phyloP scores from a whole-genome alignment of 768 basidiomycete species.

The Termitomyces titanicus region DNA sequence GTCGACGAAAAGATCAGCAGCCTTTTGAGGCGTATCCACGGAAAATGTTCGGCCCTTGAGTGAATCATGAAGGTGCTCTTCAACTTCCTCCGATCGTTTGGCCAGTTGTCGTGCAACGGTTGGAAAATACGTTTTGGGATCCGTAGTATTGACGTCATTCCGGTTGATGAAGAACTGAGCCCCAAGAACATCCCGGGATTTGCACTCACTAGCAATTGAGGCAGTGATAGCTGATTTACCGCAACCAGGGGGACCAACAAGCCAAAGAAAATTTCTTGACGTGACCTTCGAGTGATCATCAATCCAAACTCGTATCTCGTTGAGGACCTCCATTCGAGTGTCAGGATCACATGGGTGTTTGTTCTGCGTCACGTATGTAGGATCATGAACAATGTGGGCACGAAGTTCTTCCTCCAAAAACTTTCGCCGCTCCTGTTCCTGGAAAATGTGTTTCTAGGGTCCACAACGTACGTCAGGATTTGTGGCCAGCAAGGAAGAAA shows the following conservation, averaged over 20 bases:
- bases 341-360: neutral
- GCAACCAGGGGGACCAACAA: constrained; percentile 6
- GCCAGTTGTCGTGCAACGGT: neutral
- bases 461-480: neutral
- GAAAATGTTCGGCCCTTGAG: constrained; percentile 6
- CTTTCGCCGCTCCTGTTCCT: neutral
- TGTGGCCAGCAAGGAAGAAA: neutral
- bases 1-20: constrained; percentile 12
- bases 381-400: neutral
- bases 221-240: constrained; percentile 12
- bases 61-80: neutral
- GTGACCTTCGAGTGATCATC: neutral
- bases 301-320: neutral
- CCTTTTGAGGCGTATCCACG: constrained; percentile 8
- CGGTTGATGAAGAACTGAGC: constrained; percentile 10
- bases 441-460: neutral
- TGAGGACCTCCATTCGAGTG: neutral
- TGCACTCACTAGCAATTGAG: constrained; percentile 6
- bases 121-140: neutral
- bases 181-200: neutral
- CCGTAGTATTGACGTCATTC: constrained; percentile 1
- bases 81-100: neutral
- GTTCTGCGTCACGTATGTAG: neutral
- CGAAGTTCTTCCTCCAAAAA: neutral
- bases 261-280: constrained; percentile 10